These are phyloP conservation scores for Agapanthus africanus DNA, from an alignment of 106 monocot species.

Conservation along the genomic window DNA sequence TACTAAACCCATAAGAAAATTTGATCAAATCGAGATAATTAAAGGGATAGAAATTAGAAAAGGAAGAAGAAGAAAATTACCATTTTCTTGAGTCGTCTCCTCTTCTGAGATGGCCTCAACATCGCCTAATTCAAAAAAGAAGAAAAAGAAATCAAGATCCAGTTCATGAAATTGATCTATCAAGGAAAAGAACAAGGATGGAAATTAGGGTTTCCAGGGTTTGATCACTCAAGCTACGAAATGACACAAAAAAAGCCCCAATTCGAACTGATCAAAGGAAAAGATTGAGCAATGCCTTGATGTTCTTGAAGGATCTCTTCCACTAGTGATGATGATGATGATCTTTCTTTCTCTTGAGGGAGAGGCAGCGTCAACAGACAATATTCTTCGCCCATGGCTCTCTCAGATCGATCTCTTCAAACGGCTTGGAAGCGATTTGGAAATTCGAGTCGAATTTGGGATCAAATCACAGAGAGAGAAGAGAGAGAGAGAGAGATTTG, in stretches of 20 bases:
- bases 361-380: not conserved
- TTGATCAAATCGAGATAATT: not conserved
- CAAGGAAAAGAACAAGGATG: not conserved
- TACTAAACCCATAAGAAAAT: slow-evolving; percentile 6
- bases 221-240: not conserved
- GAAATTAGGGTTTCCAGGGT: slow-evolving; percentile 10
- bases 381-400: slow-evolving; percentile 5
- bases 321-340: not conserved
- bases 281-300: slow-evolving; percentile 5
- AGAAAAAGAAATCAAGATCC: not conserved
- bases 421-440: too few relatives aligned
- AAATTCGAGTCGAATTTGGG: too few relatives aligned
- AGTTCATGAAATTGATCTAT: not conserved
- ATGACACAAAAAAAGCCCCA: too few relatives aligned
- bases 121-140: slow-evolving; percentile 4
- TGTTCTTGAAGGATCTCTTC: not conserved
- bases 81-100: slow-evolving; percentile 12
- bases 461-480: not conserved
- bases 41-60: not conserved
- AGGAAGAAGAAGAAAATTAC: not conserved
- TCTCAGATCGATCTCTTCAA: not conserved
- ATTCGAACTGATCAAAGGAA: too few relatives aligned
- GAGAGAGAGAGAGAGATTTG: slow-evolving; percentile 24
- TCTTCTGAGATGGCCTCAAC: not conserved
- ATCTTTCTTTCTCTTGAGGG: not conserved